These are phyloP conservation scores for Caryopteris hybrid DNA, from an alignment of 305 asterid genomes.

Conservation along the genomic window DNA sequence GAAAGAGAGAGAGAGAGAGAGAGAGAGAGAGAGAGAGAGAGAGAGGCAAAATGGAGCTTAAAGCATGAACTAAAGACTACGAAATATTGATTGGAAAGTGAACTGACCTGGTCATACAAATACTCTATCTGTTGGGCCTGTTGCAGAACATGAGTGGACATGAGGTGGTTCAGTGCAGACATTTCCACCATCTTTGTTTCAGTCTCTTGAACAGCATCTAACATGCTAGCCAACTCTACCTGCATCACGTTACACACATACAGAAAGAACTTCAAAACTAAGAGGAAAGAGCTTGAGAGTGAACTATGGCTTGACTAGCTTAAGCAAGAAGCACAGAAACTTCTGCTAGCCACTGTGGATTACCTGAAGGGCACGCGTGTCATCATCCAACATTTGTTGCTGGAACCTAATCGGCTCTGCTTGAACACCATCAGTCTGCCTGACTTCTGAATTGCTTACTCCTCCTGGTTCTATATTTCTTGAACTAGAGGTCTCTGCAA, in stretches of 20 bases:
- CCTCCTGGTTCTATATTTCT: conserved; percentile 27
- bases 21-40: too few relatives aligned
- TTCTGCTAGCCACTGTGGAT: too few relatives aligned
- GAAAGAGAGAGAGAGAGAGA: too few relatives aligned
- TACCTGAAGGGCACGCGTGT: too few relatives aligned
- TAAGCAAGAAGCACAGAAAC: not conserved
- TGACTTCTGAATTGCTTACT: conserved; percentile 32
- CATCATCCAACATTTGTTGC: not conserved
- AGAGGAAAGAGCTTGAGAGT: too few relatives aligned
- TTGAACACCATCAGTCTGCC: conserved; percentile 9
- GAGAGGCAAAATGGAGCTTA: not conserved
- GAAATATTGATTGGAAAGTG: too few relatives aligned
- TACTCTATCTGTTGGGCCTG: conserved; percentile 90
- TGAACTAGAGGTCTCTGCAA: not conserved
- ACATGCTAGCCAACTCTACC: conserved; percentile 76
- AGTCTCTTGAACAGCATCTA: conserved; percentile 86
- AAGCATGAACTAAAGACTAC: too few relatives aligned
- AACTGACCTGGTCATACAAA: conserved; percentile 80
- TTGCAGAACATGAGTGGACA: conserved; percentile 94
- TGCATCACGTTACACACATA: conserved; percentile 23
- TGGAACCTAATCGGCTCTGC: not conserved
- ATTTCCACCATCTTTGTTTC: conserved; percentile 95
- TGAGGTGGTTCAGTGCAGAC: conserved; percentile 95
- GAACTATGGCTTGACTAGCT: not conserved
- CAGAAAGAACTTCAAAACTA: not conserved